A percentile compares a stretch with the other conserved stretches of the same genome.
Evolutionary conservation across 2,329 filamentous ascomycete genomes (phyloP).

Genomic region (Amauroascus verrucosus): DNA sequence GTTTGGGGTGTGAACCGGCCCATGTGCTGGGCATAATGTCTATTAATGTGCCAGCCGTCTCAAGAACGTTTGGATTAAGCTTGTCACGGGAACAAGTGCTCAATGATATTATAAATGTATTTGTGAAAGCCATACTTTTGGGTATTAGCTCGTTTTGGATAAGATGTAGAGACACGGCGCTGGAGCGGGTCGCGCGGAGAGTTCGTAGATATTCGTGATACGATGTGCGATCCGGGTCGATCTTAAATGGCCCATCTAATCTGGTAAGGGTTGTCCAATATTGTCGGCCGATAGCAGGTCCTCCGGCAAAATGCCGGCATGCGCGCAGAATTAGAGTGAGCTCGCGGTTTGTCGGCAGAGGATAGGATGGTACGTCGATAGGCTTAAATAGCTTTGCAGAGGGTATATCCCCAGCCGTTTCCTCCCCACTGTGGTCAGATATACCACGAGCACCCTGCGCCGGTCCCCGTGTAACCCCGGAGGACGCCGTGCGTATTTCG

Average conservation of each 20-base stretch:
- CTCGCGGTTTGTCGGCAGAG: slow-evolving; percentile 43
- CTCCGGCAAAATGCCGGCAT: slow-evolving; percentile 44
- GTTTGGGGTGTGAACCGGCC: slow-evolving; percentile 2
- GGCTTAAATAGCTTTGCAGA: slow-evolving; percentile 28
- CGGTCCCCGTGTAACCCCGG: not conserved
- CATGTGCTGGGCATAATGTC: slow-evolving; percentile 24
- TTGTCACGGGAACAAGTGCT: slow-evolving; percentile 64
- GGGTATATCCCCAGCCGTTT: slow-evolving; percentile 1
- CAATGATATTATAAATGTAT: slow-evolving; percentile 63
- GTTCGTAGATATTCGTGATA: slow-evolving; percentile 58
- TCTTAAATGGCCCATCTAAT: slow-evolving; percentile 36
- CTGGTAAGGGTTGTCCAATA: slow-evolving; percentile 70
- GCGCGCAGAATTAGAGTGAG: slow-evolving; percentile 61
- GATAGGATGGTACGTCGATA: slow-evolving; percentile 27
- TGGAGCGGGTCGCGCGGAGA: slow-evolving; percentile 56
- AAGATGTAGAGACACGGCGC: slow-evolving; percentile 49
- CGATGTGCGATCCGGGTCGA: slow-evolving; percentile 63
- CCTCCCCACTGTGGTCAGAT: slow-evolving; percentile 22
- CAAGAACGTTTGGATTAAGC: slow-evolving; percentile 59
- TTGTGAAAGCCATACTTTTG: slow-evolving; percentile 33
- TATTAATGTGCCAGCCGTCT: slow-evolving; percentile 55
- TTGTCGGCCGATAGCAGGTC: slow-evolving; percentile 51
- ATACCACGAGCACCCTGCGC: not conserved
- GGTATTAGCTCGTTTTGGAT: slow-evolving; percentile 45
- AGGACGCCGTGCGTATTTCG: not conserved